A percentile compares a stretch with the other conserved stretches of the same genome.
phyloP scores from a whole-genome alignment of 2,329 filamentous ascomycete genomes.

The Exophiala sp. region DNA sequence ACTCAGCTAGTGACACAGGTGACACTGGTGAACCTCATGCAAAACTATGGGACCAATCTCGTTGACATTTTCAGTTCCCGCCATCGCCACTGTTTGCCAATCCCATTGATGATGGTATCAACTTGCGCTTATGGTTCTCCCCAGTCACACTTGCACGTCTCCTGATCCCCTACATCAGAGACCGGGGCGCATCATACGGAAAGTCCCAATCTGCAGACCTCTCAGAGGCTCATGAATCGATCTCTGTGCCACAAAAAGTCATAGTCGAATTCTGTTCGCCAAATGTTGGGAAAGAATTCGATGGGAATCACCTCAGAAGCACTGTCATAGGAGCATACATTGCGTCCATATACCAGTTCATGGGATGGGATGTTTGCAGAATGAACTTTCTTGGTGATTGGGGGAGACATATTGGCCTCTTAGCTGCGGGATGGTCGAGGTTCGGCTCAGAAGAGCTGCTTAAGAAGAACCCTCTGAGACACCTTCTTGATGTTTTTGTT shows the following conservation, averaged over 20 bases:
- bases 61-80: slow-evolving; percentile 52
- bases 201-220: slow-evolving; percentile 60
- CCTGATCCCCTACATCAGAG: slow-evolving; percentile 67
- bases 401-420: slow-evolving; percentile 57
- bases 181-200: slow-evolving; percentile 61
- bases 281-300: slow-evolving; percentile 82
- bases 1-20: neutral
- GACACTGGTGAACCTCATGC: neutral
- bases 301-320: slow-evolving; percentile 69
- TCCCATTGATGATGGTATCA: slow-evolving; percentile 64
- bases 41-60: neutral
- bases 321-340: slow-evolving; percentile 75
- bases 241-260: slow-evolving; percentile 59
- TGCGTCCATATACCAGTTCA: slow-evolving; percentile 63
- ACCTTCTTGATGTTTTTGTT: slow-evolving; percentile 78
- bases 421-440: slow-evolving; percentile 70
- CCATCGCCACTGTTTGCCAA: slow-evolving; percentile 70
- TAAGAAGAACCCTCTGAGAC: slow-evolving; percentile 70
- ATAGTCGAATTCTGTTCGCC: slow-evolving; percentile 82
- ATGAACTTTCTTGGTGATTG: slow-evolving; percentile 78
- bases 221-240: slow-evolving; percentile 59
- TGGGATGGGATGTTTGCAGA: slow-evolving; percentile 67
- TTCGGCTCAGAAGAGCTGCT: slow-evolving; percentile 73
- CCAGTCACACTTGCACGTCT: slow-evolving; percentile 61
- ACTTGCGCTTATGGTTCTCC: slow-evolving; percentile 78